These are phyloP conservation scores for Solanum clarkiae DNA, from an alignment of 257 asterid genomes.

Conservation along the genomic window DNA sequence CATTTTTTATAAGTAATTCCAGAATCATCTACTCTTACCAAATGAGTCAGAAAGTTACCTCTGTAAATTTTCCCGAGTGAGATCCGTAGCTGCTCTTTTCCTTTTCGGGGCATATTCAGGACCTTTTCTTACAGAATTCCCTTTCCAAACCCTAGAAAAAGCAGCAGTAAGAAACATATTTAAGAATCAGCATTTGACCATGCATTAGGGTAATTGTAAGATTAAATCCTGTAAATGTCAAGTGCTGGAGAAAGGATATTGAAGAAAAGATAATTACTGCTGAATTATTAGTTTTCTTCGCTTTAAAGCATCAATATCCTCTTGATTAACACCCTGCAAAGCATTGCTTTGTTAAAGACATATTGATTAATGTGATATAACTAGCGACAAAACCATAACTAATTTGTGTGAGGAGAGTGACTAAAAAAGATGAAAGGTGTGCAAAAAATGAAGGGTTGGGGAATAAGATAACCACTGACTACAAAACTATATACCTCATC, in stretches of 20 bases:
- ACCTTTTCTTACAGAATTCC: slow-evolving; percentile 70
- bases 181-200: not conserved
- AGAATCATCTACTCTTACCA: not conserved
- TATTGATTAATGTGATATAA: not conserved
- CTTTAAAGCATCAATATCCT: slow-evolving; percentile 73
- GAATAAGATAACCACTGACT: not conserved
- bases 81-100: slow-evolving; percentile 87
- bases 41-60: slow-evolving; percentile 31
- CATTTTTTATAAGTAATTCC: not conserved
- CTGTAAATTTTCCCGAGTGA: slow-evolving; percentile 78
- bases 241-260: not conserved
- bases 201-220: not conserved
- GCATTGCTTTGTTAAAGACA: not conserved
- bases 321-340: slow-evolving; percentile 50
- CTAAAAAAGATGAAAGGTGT: not conserved
- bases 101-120: slow-evolving; percentile 86
- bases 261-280: slow-evolving; percentile 39
- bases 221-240: not conserved
- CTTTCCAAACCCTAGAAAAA: slow-evolving; percentile 69
- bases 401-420: not conserved
- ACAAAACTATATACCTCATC: slow-evolving; percentile 46
- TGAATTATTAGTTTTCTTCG: slow-evolving; percentile 63
- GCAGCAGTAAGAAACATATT: slow-evolving; percentile 4
- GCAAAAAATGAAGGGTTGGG: not conserved
- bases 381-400: not conserved